Conservation (phyloP, 2,329 filamentous ascomycete species). For the Byssochlamys sp. region DNA sequence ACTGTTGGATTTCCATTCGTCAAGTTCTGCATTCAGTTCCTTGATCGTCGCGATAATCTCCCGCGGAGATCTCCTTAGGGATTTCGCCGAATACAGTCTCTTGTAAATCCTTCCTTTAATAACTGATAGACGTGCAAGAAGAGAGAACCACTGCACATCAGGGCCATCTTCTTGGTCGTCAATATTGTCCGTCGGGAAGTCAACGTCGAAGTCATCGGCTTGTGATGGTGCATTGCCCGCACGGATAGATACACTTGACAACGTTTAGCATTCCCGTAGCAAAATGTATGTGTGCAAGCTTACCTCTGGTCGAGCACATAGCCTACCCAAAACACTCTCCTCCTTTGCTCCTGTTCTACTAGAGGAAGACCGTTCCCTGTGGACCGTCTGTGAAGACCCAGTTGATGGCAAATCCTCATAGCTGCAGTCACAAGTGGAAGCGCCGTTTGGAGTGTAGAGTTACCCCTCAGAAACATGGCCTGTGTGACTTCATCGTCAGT, state of each 20-base stretch:
- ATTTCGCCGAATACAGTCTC: conserved; percentile 76
- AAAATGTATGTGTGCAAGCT: conserved; percentile 4
- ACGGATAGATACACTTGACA: conserved; percentile 52
- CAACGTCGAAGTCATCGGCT: conserved; percentile 80
- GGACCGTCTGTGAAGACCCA: conserved; percentile 82
- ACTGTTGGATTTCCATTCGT: conserved; percentile 85
- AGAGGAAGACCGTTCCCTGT: conserved; percentile 80
- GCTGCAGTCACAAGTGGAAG: conserved; percentile 82
- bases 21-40: conserved; percentile 72
- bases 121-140: conserved; percentile 77
- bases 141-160: conserved; percentile 85
- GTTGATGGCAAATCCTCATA: conserved; percentile 77
- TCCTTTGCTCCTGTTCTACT: conserved; percentile 79
- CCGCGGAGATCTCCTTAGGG: conserved; percentile 72
- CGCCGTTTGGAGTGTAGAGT: conserved; percentile 82
- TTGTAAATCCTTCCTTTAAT: conserved; percentile 90
- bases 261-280: background rate
- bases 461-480: conserved; percentile 83
- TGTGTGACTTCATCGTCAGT: conserved; percentile 9
- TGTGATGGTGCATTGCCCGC: conserved; percentile 58
- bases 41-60: conserved; percentile 85
- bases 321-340: conserved; percentile 64
- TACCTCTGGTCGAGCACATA: conserved; percentile 62
- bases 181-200: conserved; percentile 74
- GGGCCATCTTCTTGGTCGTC: conserved; percentile 75